Evolutionary conservation across 2,329 filamentous ascomycete genomes (phyloP).

Genomic region (Aspergillus sp.): DNA sequence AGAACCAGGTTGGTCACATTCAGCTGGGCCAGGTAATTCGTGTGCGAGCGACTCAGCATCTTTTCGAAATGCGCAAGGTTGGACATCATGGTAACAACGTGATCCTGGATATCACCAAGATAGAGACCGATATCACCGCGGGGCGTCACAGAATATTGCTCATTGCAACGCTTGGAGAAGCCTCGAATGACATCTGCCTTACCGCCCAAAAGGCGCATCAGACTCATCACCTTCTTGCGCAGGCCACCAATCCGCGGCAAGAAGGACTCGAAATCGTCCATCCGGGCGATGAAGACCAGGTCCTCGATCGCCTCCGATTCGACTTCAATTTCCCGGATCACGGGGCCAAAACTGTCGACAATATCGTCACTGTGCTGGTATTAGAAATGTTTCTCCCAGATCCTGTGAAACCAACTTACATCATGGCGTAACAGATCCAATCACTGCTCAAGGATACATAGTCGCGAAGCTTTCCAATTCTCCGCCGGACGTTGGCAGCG

Average conservation of each 20-base stretch:
- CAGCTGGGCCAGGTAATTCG: conserved; percentile 93
- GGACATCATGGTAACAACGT: conserved; percentile 99
- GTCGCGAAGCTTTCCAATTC: conserved; percentile 89
- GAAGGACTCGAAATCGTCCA: conserved; percentile 85
- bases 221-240: conserved; percentile 89
- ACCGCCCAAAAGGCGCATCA: conserved; percentile 88
- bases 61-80: conserved; percentile 96
- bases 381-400: background rate
- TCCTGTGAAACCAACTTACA: conserved; percentile 56
- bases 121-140: conserved; percentile 96
- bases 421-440: conserved; percentile 98
- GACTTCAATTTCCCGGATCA: conserved; percentile 80
- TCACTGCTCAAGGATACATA: conserved; percentile 93
- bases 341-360: conserved; percentile 89
- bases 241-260: conserved; percentile 84
- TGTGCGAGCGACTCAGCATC: conserved; percentile 90
- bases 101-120: conserved; percentile 95
- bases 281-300: conserved; percentile 85
- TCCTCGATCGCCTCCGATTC: conserved; percentile 95
- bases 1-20: conserved; percentile 88
- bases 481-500: conserved; percentile 81
- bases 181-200: conserved; percentile 98
- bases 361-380: conserved; percentile 73
- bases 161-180: conserved; percentile 98
- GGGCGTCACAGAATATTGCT: conserved; percentile 92